Evolutionary conservation across 108 stramenopile genomes (phyloP).

Genomic region (Nitzschia sp.): DNA sequence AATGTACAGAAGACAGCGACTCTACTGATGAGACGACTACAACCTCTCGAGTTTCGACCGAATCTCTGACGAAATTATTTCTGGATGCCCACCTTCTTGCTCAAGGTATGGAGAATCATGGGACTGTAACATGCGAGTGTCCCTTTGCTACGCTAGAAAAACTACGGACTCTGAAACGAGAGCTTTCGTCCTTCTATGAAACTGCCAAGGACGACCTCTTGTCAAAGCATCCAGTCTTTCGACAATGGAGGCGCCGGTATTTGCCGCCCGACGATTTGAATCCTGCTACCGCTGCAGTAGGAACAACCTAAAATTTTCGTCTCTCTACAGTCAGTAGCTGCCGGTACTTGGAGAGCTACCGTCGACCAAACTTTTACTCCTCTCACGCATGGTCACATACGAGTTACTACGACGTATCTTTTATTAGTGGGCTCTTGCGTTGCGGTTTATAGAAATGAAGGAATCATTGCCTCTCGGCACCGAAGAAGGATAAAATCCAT

Average conservation of each 20-base stretch:
- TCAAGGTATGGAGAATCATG: neutral
- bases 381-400: too few species aligned
- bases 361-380: too few species aligned
- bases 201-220: conserved; percentile 54
- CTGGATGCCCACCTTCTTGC: conserved; percentile 12
- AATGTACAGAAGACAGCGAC: neutral
- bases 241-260: conserved; percentile 71
- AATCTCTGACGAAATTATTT: conserved; percentile 6
- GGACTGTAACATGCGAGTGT: neutral
- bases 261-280: too few species aligned
- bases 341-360: too few species aligned
- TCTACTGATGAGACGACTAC: neutral
- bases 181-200: conserved; percentile 57
- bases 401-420: too few species aligned
- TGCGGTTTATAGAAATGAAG: too few species aligned
- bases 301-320: too few species aligned
- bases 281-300: too few species aligned
- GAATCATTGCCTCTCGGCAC: too few species aligned
- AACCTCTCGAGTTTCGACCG: conserved; percentile 13
- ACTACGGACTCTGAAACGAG: conserved; percentile 50
- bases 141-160: conserved; percentile 27
- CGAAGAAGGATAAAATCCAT: too few species aligned
- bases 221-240: conserved; percentile 63
- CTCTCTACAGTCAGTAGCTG: too few species aligned
- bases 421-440: too few species aligned